phyloP scores from a whole-genome alignment of 352 stramenopile species.

The Thalassiosira hispida region DNA sequence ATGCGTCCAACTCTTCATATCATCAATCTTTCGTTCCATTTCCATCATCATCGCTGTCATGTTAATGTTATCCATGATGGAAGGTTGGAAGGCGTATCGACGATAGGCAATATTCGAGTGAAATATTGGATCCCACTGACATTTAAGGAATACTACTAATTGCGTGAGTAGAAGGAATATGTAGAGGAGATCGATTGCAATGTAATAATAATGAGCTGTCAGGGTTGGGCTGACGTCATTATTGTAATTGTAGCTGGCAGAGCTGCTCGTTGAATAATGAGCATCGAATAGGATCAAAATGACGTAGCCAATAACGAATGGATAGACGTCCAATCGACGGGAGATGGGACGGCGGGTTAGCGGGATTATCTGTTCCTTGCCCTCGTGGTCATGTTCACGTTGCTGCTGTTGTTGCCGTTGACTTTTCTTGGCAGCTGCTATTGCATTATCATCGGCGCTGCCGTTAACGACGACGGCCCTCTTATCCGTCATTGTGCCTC shows the following conservation, averaged over 20 bases:
- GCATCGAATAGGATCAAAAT: slow-evolving; percentile 48
- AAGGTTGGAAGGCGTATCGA: too few species aligned
- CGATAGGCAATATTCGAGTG: slow-evolving; percentile 53
- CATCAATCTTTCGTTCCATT: slow-evolving; percentile 11
- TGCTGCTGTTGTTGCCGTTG: background rate
- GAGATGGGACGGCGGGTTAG: slow-evolving; percentile 40
- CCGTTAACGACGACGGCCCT: background rate
- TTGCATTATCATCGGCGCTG: background rate
- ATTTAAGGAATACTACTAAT: slow-evolving; percentile 53
- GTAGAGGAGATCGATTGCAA: slow-evolving; percentile 31
- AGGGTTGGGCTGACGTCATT: background rate
- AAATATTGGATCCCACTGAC: slow-evolving; percentile 60
- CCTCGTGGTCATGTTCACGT: slow-evolving; percentile 7
- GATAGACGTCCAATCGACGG: slow-evolving; percentile 55
- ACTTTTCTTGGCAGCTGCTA: background rate
- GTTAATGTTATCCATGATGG: background rate
- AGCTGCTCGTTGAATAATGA: background rate
- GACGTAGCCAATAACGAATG: slow-evolving; percentile 60
- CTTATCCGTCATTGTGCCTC: too few species aligned
- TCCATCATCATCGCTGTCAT: background rate
- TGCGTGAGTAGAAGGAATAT: slow-evolving; percentile 58
- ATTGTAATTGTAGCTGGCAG: background rate
- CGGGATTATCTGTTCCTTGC: slow-evolving; percentile 41
- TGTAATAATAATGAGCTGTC: background rate
- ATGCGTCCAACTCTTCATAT: slow-evolving; percentile 61